A percentile compares a stretch with the other conserved stretches of the same genome.
Evolutionary conservation across 2,329 filamentous ascomycete species (phyloP).

Genomic region (Penicillium sp.): DNA sequence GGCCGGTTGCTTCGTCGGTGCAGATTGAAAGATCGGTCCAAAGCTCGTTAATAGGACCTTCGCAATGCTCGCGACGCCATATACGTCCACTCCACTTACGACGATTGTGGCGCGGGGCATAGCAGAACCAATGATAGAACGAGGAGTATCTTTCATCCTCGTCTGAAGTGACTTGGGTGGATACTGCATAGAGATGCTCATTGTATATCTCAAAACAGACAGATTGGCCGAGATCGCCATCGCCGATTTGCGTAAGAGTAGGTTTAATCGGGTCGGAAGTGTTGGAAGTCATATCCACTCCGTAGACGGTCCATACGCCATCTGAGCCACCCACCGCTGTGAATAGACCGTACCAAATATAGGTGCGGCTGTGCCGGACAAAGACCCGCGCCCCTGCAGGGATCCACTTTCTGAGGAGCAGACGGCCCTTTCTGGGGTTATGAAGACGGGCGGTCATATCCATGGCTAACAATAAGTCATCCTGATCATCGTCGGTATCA

Average conservation of each 20-base stretch:
- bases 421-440: constrained; percentile 26
- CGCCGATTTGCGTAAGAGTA: constrained; percentile 12
- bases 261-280: constrained; percentile 37
- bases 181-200: constrained; percentile 67
- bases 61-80: constrained; percentile 66
- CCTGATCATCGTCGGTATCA: constrained; percentile 42
- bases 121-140: constrained; percentile 67
- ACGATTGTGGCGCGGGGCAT: constrained; percentile 51
- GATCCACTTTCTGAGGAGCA: constrained; percentile 47
- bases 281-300: constrained; percentile 48
- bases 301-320: constrained; percentile 63
- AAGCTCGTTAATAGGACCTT: constrained; percentile 71
- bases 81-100: constrained; percentile 51
- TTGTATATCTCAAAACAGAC: constrained; percentile 72
- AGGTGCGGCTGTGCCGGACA: constrained; percentile 62
- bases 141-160: constrained; percentile 66
- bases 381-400: constrained; percentile 60
- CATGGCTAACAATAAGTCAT: constrained; percentile 57
- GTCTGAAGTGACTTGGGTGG: constrained; percentile 64
- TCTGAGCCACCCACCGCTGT: constrained; percentile 55
- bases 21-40: constrained; percentile 69
- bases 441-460: constrained; percentile 35
- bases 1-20: constrained; percentile 59
- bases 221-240: constrained; percentile 61
- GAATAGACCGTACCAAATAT: constrained; percentile 67